A percentile compares a stretch with the other conserved stretches of the same genome.
Conservation (phyloP, 2,329 filamentous ascomycete genomes). For the Cercospora beticola region DNA sequence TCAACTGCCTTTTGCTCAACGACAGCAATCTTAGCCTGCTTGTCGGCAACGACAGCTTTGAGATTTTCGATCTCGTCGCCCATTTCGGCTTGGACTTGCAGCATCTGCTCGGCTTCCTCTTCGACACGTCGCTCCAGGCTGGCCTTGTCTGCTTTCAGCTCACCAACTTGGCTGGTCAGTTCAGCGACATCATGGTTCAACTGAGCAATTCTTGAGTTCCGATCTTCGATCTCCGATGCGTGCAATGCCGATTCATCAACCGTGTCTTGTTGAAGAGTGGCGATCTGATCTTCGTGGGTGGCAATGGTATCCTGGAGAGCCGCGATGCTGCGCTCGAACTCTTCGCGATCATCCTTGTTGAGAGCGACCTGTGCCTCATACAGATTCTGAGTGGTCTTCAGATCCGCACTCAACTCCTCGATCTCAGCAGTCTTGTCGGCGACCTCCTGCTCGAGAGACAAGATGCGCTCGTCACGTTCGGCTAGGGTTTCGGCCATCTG, state of each 20-base stretch:
- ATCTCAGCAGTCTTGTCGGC: constrained; percentile 30
- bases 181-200: constrained; percentile 32
- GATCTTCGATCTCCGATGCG: constrained; percentile 36
- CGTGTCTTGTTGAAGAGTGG: constrained; percentile 29
- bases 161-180: constrained; percentile 23
- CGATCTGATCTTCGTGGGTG: constrained; percentile 30
- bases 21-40: constrained; percentile 37
- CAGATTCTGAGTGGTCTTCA: constrained; percentile 29
- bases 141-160: constrained; percentile 32
- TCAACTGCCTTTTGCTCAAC: constrained; percentile 36
- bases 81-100: constrained; percentile 37
- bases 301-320: constrained; percentile 29
- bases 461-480: constrained; percentile 36
- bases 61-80: constrained; percentile 37
- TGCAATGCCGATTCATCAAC: constrained; percentile 30
- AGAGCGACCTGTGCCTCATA: constrained; percentile 20
- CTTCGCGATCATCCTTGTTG: constrained; percentile 24
- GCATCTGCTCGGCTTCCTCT: constrained; percentile 38
- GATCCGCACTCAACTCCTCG: constrained; percentile 30
- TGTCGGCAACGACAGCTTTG: constrained; percentile 34
- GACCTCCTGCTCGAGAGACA: constrained; percentile 31
- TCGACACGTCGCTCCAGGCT: constrained; percentile 39
- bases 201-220: constrained; percentile 36
- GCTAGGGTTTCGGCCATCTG: constrained; percentile 31
- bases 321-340: constrained; percentile 32